Evolutionary conservation across 2,329 filamentous ascomycete genomes (phyloP).

Genomic region (Botrytis deweyae): DNA sequence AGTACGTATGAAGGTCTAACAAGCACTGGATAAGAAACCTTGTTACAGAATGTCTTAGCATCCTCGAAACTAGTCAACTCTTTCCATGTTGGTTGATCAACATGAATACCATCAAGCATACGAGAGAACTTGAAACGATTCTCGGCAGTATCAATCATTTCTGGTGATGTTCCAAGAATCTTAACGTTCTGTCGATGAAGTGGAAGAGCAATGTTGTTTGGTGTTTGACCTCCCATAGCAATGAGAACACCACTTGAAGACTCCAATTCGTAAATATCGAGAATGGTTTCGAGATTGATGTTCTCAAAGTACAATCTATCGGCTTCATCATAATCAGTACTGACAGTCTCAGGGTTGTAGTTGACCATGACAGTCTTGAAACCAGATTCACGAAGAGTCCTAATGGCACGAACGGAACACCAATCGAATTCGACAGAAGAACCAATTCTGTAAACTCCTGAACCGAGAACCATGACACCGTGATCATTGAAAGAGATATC

Average conservation of each 20-base stretch:
- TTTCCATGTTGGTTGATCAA: conserved; percentile 98
- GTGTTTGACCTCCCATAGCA: conserved; percentile 91
- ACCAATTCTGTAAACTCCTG: conserved; percentile 95
- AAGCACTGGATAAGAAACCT: conserved; percentile 89
- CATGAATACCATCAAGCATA: conserved; percentile 92
- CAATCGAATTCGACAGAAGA: conserved; percentile 98
- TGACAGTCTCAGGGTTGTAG: conserved; percentile 61
- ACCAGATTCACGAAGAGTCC: conserved; percentile 79
- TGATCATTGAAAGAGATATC: conserved; percentile 94
- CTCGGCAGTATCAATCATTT: conserved; percentile 96
- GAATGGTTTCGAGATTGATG: conserved; percentile 92
- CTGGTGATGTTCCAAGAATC: conserved; percentile 87
- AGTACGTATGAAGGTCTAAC: conserved; percentile 95
- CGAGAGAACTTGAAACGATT: conserved; percentile 98
- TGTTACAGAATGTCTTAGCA: conserved; percentile 78
- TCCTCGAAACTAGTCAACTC: conserved; percentile 90
- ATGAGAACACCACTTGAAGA: conserved; percentile 83
- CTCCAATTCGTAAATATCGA: conserved; percentile 98
- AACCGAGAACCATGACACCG: conserved; percentile 84
- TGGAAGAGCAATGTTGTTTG: conserved; percentile 94
- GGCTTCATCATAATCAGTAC: conserved; percentile 83
- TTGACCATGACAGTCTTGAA: conserved; percentile 99
- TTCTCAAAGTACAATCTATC: conserved; percentile 97
- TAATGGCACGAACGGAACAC: conserved; percentile 90
- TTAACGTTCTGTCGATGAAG: conserved; percentile 90